Evolutionary conservation across 1,284 basidiomycete genomes (phyloP).

Genomic region (Pholiota adiposa): DNA sequence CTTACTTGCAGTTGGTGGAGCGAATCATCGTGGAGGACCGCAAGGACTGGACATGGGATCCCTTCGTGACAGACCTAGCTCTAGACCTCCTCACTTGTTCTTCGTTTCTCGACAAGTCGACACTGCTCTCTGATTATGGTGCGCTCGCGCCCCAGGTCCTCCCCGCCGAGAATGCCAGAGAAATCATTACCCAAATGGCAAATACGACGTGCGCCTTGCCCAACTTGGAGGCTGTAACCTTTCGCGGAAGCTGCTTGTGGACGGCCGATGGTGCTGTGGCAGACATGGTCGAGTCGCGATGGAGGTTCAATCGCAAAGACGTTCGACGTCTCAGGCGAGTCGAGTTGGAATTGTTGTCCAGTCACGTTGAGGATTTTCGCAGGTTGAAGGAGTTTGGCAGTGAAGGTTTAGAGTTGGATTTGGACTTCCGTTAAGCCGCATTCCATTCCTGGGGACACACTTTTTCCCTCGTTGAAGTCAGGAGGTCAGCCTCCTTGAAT

Average conservation of each 20-base stretch:
- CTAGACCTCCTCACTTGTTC: conserved; percentile 30
- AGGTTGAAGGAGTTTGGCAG: conserved; percentile 25
- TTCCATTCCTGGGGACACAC: neutral
- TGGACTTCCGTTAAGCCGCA: conserved; percentile 10
- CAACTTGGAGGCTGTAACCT: conserved; percentile 28
- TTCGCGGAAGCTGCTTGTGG: conserved; percentile 34
- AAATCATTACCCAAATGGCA: neutral
- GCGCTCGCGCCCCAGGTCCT: neutral
- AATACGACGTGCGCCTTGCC: conserved; percentile 17
- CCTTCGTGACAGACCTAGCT: conserved; percentile 32
- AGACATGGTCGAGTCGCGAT: conserved; percentile 39
- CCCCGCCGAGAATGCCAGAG: neutral
- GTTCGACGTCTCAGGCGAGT: conserved; percentile 30
- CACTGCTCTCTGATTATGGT: neutral
- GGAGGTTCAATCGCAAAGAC: conserved; percentile 24
- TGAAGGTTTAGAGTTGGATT: conserved; percentile 20
- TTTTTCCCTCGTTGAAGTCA: neutral
- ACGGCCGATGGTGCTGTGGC: conserved; percentile 32
- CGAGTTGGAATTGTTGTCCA: conserved; percentile 30
- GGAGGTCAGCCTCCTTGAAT: neutral
- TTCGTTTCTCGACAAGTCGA: conserved; percentile 15
- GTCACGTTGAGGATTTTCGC: conserved; percentile 27
- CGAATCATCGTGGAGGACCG: conserved; percentile 36
- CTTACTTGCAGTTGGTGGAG: conserved; percentile 27
- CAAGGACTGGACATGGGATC: conserved; percentile 35